These are phyloP conservation scores for Colletotrichum sublineola DNA, from an alignment of 2,329 filamentous ascomycete species.

Conservation along the genomic window DNA sequence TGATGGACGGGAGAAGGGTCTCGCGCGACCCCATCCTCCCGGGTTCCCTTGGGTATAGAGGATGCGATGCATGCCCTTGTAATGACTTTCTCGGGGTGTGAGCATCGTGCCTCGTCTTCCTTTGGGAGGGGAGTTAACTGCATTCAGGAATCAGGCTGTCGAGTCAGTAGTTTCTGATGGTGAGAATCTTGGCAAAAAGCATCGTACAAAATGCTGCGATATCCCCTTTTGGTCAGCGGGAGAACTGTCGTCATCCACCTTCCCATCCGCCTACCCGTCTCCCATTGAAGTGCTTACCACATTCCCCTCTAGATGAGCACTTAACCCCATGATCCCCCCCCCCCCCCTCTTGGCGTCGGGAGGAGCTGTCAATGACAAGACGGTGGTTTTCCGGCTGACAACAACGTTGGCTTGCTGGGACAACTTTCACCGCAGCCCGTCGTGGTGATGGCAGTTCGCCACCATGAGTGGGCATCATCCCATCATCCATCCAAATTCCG, in stretches of 20 bases:
- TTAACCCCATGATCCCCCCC: neutral
- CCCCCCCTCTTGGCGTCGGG: neutral
- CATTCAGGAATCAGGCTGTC: no score
- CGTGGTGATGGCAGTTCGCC: slow-evolving; percentile 13
- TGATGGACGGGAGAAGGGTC: slow-evolving; percentile 15
- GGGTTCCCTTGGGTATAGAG: neutral
- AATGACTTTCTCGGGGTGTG: no score
- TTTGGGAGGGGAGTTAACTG: no score
- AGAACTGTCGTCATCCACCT: slow-evolving; percentile 20
- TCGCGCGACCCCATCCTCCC: neutral
- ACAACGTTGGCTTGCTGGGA: neutral
- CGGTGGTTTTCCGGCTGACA: slow-evolving; percentile 9
- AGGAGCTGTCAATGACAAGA: slow-evolving; percentile 1
- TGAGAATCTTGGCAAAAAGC: no score
- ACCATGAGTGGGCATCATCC: slow-evolving; percentile 5
- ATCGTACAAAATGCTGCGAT: no score
- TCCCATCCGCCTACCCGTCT: slow-evolving; percentile 9
- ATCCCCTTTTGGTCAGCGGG: no score
- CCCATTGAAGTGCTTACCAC: slow-evolving; percentile 23
- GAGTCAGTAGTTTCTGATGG: no score
- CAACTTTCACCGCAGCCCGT: neutral
- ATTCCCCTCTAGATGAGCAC: neutral
- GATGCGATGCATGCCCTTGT: neutral
- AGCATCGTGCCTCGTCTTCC: no score
- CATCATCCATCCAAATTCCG: slow-evolving; percentile 1